Evolutionary conservation across 495 filamentous ascomycete species (phyloP).

Genomic region (Cladorrhinum samala): DNA sequence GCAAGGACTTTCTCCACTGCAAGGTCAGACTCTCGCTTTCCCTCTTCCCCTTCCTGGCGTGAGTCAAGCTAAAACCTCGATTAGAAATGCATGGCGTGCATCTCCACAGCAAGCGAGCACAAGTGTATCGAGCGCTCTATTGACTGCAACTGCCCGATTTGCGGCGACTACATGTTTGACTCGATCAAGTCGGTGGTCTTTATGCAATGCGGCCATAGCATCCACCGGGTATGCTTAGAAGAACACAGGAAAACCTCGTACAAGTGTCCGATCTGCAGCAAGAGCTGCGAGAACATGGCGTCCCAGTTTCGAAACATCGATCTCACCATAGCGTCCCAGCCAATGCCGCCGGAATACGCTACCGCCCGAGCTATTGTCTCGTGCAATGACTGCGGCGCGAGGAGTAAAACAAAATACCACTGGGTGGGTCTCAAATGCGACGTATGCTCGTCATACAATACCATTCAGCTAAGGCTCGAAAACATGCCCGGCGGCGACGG

Average conservation of each 20-base stretch:
- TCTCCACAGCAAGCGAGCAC: constrained; percentile 75
- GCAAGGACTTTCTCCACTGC: constrained; percentile 97
- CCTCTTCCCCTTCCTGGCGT: no score
- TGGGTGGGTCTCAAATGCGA: constrained; percentile 94
- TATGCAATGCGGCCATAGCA: constrained; percentile 93
- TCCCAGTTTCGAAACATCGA: constrained; percentile 86
- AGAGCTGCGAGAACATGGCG: constrained; percentile 95
- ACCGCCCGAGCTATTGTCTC: constrained; percentile 75
- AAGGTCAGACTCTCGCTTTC: constrained; percentile 53
- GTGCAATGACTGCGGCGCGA: constrained; percentile 92
- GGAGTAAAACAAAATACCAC: constrained; percentile 79
- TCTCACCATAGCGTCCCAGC: constrained; percentile 75
- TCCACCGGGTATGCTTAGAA: constrained; percentile 80
- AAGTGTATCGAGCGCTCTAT: constrained; percentile 91
- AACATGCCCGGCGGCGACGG: constrained; percentile 22
- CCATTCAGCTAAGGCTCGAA: constrained; percentile 60
- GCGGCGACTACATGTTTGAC: constrained; percentile 95
- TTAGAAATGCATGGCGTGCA: constrained; percentile 85
- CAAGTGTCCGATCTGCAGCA: constrained; percentile 90
- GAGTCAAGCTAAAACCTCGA: no score
- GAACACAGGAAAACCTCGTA: constrained; percentile 83
- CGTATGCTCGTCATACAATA: constrained; percentile 82
- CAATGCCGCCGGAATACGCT: constrained; percentile 80
- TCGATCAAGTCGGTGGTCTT: constrained; percentile 84
- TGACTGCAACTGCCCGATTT: constrained; percentile 97